Evolutionary conservation across 352 stramenopile genomes (phyloP).

Genomic region (Phytophthora fragariae): DNA sequence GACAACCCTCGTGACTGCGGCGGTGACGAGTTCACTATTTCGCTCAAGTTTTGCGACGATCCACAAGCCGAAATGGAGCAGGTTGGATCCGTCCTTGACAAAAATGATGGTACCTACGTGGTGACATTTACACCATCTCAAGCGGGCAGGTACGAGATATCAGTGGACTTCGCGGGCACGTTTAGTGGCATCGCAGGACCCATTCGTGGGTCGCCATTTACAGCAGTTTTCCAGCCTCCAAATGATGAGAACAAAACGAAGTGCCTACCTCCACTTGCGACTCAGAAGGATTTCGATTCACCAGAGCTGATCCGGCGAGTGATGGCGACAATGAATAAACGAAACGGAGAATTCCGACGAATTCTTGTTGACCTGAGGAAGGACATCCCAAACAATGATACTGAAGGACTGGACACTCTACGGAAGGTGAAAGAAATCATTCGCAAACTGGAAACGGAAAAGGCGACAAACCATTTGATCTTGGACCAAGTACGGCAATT

Average conservation of each 20-base stretch:
- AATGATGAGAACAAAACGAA: conserved; percentile 81
- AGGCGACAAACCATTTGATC: conserved; percentile 70
- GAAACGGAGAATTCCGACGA: conserved; percentile 83
- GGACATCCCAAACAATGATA: conserved; percentile 83
- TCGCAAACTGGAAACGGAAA: conserved; percentile 77
- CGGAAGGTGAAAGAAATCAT: conserved; percentile 89
- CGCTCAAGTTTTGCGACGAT: conserved; percentile 56
- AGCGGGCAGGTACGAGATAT: conserved; percentile 88
- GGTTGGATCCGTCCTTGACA: conserved; percentile 78
- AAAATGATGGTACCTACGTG: conserved; percentile 95
- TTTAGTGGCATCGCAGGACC: conserved; percentile 94
- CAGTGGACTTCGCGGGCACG: conserved; percentile 93
- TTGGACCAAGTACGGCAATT: conserved; percentile 83
- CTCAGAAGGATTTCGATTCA: conserved; percentile 81
- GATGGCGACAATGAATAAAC: conserved; percentile 87
- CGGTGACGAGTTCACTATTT: conserved; percentile 95
- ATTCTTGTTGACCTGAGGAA: conserved; percentile 84
- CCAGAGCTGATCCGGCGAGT: conserved; percentile 72
- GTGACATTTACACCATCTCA: conserved; percentile 90
- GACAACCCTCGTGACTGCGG: conserved; percentile 92
- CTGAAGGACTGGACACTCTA: conserved; percentile 80
- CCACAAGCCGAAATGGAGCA: conserved; percentile 49
- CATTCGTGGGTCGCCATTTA: conserved; percentile 95
- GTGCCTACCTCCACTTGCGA: conserved; percentile 70
- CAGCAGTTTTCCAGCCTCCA: conserved; percentile 40